These are phyloP conservation scores for Pichia sp. DNA, from an alignment of 1,139 yeast genomes.

Conservation along the genomic window DNA sequence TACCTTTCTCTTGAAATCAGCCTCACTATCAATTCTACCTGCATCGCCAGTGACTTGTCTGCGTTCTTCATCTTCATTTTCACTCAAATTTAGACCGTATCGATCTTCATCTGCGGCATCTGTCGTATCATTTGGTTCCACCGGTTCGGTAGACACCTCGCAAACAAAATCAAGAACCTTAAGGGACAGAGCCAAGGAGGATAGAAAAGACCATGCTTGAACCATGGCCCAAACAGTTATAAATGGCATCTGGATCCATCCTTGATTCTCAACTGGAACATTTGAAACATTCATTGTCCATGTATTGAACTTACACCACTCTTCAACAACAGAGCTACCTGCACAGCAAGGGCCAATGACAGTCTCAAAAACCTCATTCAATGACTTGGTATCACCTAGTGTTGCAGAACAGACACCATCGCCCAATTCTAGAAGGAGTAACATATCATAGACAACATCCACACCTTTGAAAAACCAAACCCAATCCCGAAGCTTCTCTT, in stretches of 20 bases:
- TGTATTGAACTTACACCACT: conserved; percentile 19
- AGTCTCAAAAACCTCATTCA: conserved; percentile 18
- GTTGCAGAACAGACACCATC: conserved; percentile 30
- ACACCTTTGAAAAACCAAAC: conserved; percentile 19
- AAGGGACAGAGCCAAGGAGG: conserved; percentile 33
- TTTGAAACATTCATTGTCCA: conserved; percentile 25
- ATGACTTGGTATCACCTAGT: conserved; percentile 10
- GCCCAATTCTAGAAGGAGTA: conserved; percentile 32
- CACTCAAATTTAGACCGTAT: conserved; percentile 1
- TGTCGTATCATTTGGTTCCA: background rate
- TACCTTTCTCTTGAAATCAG: conserved; percentile 1
- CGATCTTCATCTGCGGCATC: background rate
- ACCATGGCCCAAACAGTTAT: conserved; percentile 26
- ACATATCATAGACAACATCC: conserved; percentile 17
- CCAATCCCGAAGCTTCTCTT: conserved; percentile 16
- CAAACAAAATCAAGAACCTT: conserved; percentile 25
- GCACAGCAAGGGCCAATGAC: conserved; percentile 26
- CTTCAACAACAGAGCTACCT: conserved; percentile 14
- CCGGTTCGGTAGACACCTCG: conserved; percentile 7
- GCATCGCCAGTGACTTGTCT: conserved; percentile 10
- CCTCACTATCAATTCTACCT: conserved; percentile 4
- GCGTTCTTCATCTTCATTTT: conserved; percentile 5
- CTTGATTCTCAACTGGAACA: conserved; percentile 28
- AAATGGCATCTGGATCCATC: conserved; percentile 42
- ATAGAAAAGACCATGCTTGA: conserved; percentile 31